These are phyloP conservation scores for Lactarius sp. DNA, from an alignment of 768 basidiomycete species.

Conservation along the genomic window DNA sequence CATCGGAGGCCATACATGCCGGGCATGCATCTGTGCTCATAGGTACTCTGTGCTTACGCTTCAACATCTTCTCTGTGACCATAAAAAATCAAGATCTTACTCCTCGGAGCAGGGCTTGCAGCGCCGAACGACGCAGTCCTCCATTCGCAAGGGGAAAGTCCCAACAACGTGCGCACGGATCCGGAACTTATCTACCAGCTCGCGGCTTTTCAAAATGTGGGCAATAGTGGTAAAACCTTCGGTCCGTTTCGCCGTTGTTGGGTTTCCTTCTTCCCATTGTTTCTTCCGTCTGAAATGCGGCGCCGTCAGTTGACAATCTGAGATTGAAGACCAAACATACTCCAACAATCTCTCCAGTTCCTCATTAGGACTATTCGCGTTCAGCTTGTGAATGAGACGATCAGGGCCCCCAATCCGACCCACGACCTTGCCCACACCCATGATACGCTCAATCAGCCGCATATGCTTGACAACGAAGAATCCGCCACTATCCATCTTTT, in stretches of 20 bases:
- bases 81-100: neutral
- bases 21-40: neutral
- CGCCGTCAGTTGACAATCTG: neutral
- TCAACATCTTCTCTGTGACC: neutral
- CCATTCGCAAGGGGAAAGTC: conserved; percentile 17
- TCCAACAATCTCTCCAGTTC: conserved; percentile 11
- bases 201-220: conserved; percentile 1
- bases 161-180: conserved; percentile 23
- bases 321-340: neutral
- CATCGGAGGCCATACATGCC: conserved; percentile 4
- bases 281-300: conserved; percentile 11
- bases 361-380: conserved; percentile 16
- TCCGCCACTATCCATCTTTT: conserved; percentile 12
- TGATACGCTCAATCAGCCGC: conserved; percentile 17
- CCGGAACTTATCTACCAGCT: conserved; percentile 15
- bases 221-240: conserved; percentile 18
- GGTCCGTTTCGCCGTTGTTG: neutral
- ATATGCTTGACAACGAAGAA: conserved; percentile 24
- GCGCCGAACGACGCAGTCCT: conserved; percentile 16
- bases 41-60: conserved; percentile 11
- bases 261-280: conserved; percentile 4
- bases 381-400: conserved; percentile 22
- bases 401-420: conserved; percentile 24
- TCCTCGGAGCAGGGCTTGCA: conserved; percentile 18
- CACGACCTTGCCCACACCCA: conserved; percentile 10